A percentile compares a stretch with the other conserved stretches of the same genome.
Conservation (phyloP, 495 filamentous ascomycete genomes). For the Parathielavia appendiculata region DNA sequence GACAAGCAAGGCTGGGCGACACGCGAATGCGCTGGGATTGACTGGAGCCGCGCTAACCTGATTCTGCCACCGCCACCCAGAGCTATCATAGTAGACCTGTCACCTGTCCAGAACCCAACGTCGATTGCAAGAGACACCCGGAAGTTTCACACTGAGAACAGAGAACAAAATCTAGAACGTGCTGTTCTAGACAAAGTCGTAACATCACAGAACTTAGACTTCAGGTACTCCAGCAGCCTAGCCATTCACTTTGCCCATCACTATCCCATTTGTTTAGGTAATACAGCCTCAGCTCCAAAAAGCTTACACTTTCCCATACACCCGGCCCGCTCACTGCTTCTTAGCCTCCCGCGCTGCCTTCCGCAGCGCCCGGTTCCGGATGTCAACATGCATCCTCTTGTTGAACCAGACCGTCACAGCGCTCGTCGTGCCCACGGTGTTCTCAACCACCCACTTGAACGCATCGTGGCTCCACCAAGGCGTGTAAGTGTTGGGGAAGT, state of each 20-base stretch:
- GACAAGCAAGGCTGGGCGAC: conserved; percentile 18
- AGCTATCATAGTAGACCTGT: no score
- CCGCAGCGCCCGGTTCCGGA: conserved; percentile 79
- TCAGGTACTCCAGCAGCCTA: no score
- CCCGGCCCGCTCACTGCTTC: conserved; percentile 37
- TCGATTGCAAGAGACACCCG: no score
- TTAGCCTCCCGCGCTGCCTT: conserved; percentile 82
- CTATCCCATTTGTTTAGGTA: no score
- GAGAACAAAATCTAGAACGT: no score
- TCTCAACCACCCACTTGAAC: conserved; percentile 79
- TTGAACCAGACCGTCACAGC: conserved; percentile 60
- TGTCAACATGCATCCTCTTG: conserved; percentile 74
- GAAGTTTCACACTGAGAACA: no score
- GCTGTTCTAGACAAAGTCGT: no score
- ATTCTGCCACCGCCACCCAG: conserved; percentile 19
- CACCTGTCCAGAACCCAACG: conserved; percentile 4
- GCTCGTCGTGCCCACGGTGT: conserved; percentile 62
- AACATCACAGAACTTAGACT: no score
- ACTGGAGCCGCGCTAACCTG: conserved; percentile 13
- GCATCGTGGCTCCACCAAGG: conserved; percentile 89
- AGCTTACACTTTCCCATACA: not conserved
- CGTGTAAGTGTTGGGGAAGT: conserved; percentile 73
- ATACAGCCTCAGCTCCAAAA: not conserved
- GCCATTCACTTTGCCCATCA: no score
- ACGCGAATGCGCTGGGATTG: conserved; percentile 28